These are phyloP conservation scores for Pascua sp. DNA, from an alignment of 1,284 basidiomycete species.

Conservation along the genomic window DNA sequence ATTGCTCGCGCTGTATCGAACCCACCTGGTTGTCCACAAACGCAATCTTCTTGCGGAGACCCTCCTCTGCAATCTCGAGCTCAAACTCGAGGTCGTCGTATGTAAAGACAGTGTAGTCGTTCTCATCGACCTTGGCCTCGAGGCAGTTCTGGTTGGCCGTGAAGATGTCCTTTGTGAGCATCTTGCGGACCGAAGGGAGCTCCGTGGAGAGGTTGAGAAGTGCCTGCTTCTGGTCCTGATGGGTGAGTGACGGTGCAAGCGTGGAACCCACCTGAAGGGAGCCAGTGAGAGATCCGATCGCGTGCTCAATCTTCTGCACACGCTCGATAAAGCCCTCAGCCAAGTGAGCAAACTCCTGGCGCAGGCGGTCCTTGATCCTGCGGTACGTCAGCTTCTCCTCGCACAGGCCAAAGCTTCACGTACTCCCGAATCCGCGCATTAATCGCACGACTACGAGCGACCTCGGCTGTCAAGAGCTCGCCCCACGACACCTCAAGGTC, in stretches of 20 bases:
- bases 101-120: conserved; percentile 91
- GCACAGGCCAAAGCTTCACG: conserved; percentile 36
- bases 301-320: conserved; percentile 67
- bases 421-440: conserved; percentile 89
- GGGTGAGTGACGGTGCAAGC: not conserved
- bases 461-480: conserved; percentile 68
- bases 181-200: conserved; percentile 28
- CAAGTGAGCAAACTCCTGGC: conserved; percentile 75
- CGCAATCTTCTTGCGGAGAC: conserved; percentile 80
- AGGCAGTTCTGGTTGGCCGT: conserved; percentile 66
- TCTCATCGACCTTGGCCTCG: conserved; percentile 94
- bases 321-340: conserved; percentile 80
- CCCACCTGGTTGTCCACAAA: conserved; percentile 93
- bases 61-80: conserved; percentile 74
- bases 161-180: conserved; percentile 31
- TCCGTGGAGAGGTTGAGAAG: conserved; percentile 27
- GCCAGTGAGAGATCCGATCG: conserved; percentile 72
- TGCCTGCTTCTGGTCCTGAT: conserved; percentile 41
- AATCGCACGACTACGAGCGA: conserved; percentile 72
- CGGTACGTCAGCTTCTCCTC: conserved; percentile 3
- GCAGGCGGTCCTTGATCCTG: conserved; percentile 84
- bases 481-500: conserved; percentile 82
- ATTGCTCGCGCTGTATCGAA: not conserved
- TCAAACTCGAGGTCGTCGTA: conserved; percentile 88
- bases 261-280: conserved; percentile 69